Base-by-base conservation (phyloP, 768 basidiomycete genomes). In the Lactifluus volemus region DNA sequence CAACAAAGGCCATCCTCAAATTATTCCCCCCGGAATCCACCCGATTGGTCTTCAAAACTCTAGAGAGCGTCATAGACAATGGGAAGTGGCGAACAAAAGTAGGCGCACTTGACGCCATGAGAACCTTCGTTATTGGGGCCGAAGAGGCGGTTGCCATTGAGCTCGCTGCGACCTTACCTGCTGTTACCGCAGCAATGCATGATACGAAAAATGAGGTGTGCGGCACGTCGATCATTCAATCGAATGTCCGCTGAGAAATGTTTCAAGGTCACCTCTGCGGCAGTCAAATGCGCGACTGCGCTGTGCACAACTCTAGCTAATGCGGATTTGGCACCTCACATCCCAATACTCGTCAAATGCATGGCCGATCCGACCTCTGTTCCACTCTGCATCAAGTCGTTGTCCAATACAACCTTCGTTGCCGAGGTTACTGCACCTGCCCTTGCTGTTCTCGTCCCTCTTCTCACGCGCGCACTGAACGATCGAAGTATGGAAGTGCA, bases 381-480 rank as follows among this genome's bases (percentile, higher is more conserved):
- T 15, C 84, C 94, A 5, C 84, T 85, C 34, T 96, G 93, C 68
- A 93, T 98, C 81, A 98, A 98, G 77, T 84, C 92, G 19, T 80
- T 98, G 11, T 96, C 95, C 4, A 91, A 85, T 63, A 93, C 92
- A 17, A 98, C 96, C 15, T 98, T 98, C 66, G 96, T 98, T 61
- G 90, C 95, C 55, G 96, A 98, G 76, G 92, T 98, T 67, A 97
- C 89, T 25, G 85, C 92, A 0, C 95, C 96, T n/a, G 92, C 95
- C 11, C 82, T 98, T 34, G 96, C 96, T 15, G 93, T 98, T 65
- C 84, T 98, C 58, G 92, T 95, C 7, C 96, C 96, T 7, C 83
- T 98, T 25, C 79, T 98, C 51, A 79, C 83, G 47, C 92, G 96
- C 69, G 95, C 92, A 10, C 78, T 98, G 67, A 95, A 95, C 66